Percentiles rank a stretch among this genome's conserved stretches.
Conservation (phyloP, 352 stramenopile species). For the Phytophthora colocasiae region DNA sequence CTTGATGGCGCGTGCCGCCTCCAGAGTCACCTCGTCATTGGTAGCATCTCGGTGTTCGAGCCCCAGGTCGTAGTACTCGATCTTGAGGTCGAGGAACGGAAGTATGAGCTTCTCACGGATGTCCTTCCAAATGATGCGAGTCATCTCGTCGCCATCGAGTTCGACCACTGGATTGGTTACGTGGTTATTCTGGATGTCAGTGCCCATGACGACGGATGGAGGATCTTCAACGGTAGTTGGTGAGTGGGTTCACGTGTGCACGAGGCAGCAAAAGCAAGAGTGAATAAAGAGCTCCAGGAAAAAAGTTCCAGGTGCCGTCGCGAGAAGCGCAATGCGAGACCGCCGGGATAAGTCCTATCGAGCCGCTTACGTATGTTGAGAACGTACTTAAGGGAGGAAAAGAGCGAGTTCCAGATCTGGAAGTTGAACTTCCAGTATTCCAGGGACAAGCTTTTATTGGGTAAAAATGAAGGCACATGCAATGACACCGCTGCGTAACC, state of each 20-base stretch:
- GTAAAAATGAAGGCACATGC: no score
- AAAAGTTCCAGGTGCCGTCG: no score
- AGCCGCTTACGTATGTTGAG: slow-evolving; percentile 15
- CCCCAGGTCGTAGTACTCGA: slow-evolving; percentile 89
- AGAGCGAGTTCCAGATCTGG: neutral
- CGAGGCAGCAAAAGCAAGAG: slow-evolving; percentile 21
- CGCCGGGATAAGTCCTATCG: slow-evolving; percentile 21
- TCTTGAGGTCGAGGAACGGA: slow-evolving; percentile 85
- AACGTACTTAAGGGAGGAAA: neutral
- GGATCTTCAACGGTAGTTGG: neutral
- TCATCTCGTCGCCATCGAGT: slow-evolving; percentile 91
- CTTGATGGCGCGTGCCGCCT: slow-evolving; percentile 82
- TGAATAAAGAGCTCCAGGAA: slow-evolving; percentile 2
- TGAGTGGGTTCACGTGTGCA: neutral
- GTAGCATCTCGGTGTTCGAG: slow-evolving; percentile 82
- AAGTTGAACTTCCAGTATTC: no score
- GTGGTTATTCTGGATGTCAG: slow-evolving; percentile 67
- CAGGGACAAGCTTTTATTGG: no score
- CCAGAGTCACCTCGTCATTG: slow-evolving; percentile 83
- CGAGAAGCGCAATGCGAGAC: slow-evolving; percentile 21
- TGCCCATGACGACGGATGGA: slow-evolving; percentile 19
- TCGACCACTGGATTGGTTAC: slow-evolving; percentile 87
- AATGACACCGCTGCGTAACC: no score
- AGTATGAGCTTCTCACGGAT: slow-evolving; percentile 79
- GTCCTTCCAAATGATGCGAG: slow-evolving; percentile 75